Evolutionary conservation across 805 yeast genomes (phyloP), one percentile per base, ranked within the genome.

Genomic region (Metschnikowia bowlesiae): DNA sequence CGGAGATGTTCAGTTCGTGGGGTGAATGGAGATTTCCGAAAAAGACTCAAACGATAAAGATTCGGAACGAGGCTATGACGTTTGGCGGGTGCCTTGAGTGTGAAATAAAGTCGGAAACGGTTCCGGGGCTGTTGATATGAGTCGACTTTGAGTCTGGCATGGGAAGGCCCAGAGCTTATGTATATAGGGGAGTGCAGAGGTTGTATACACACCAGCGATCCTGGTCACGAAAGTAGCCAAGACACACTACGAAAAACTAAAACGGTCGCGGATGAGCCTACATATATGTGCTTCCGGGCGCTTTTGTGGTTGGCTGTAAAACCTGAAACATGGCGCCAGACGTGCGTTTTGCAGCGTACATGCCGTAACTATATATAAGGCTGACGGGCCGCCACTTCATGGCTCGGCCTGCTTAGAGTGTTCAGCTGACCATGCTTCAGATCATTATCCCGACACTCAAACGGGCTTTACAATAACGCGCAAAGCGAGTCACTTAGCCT

Each of bases 331-430:
- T 42, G 45, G 45, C 38, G 45, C 38, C 45, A 4, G 38, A 22
- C 31, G 38, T 42, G 45, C 45, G 38, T 42, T 38, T 42, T 42
- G 45, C 45, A 42, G 45, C 45, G 30, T 30, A 18, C 45, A 26
- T 28, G 31, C 38, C 10, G 32, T 38, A 41, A 41, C n/a, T 14
- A 4, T 41, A 41, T 41, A 41, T 18, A 41, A 41, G 18, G 36
- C 29, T 30, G 16, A 26, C 16, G 22, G 35, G 16, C 36, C 44
- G 35, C 44, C 6, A 16, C 36, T 32, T 4, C 13, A n/a, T 6
- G 16, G 4, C 6, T 33, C 6, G 36, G n/a, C 7, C 22, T 22
- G 22, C 22, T 3, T 3, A 22, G 22, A 22, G 3, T 4, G 2
- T 22, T 22, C 22, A 22, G 22, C 5, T 22, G 22, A 22, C 22